Evolutionary conservation across 441 rosid genomes (phyloP).

Genomic region (Corymbia calophylla): DNA sequence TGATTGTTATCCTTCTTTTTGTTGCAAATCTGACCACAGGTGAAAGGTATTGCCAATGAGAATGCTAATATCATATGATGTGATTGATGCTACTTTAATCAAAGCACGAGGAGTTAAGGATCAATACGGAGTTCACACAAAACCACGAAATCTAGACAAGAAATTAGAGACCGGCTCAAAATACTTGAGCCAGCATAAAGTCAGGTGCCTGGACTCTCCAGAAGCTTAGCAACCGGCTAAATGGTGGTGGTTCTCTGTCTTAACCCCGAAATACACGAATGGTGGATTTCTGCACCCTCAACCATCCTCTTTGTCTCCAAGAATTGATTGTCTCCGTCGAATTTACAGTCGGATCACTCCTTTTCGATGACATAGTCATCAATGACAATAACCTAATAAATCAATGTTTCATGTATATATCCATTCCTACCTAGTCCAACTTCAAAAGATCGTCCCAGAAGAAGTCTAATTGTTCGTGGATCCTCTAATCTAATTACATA

Average conservation of each 20-base stretch:
- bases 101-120: background rate
- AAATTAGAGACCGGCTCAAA: background rate
- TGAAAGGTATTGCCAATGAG: background rate
- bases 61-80: background rate
- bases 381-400: background rate
- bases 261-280: background rate
- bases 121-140: background rate
- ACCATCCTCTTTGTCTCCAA: background rate
- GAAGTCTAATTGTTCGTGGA: background rate
- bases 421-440: background rate
- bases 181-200: background rate
- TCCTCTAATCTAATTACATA: background rate
- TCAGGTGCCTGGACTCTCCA: background rate
- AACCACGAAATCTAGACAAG: background rate
- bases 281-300: background rate
- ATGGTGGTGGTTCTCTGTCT: background rate
- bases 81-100: background rate
- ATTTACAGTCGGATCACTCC: background rate
- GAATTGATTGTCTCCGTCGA: background rate
- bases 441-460: background rate
- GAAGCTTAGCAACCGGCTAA: background rate
- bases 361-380: background rate
- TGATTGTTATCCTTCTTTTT: background rate
- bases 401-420: background rate
- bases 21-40: background rate